Evolutionary conservation across 371 early-diverging fungal species (phyloP), one percentile per base, ranked within the genome.

Genomic region (Actinomortierella wolfii): DNA sequence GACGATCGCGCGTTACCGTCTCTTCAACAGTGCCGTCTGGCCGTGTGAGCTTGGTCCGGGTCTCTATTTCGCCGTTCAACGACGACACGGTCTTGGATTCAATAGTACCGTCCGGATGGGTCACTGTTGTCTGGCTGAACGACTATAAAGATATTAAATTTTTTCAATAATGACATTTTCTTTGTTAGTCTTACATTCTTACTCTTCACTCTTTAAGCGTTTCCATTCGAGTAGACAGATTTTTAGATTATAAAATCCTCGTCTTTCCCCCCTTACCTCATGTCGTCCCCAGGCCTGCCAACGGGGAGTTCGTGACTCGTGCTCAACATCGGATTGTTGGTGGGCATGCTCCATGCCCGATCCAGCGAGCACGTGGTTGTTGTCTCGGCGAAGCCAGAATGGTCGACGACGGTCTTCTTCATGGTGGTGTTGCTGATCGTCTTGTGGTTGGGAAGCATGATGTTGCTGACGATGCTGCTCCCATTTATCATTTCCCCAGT

Each of bases 51-150:
- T 56, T 62, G 63, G 62, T 41, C 2, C 57, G 18, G 1, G 68
- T 68, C 49, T 68, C 68, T 5, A 59, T 63, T 42, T 68, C 68
- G 7, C 68, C 68, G 21, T 68, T 52, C 56, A 68, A 13, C 15
- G 28, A 54, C 52, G 51, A 59, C 40, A 62, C 68, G 17, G 44
- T 46, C 3, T 59, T 47, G 4, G 57, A 58, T 34, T 68, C 68
- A 24, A 68, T 43, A 1, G 68, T 68, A 5, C 68, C 68, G 43
- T 68, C 68, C 14, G 68, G 63, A 11, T 63, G 50, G 6, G 68
- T 68, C n/a, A 68, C 59, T 3, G 68, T 68, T 46, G 68, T 56
- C 47, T 62, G 63, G 56, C 59, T 62, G 39, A 20, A 68, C 3
- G 68, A 62, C 68, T 68, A 25, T n/a, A n/a, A n/a, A n/a, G n/a